These are phyloP conservation scores for Camelina neglecta DNA, from an alignment of 345 rosid species.

Conservation along the genomic window DNA sequence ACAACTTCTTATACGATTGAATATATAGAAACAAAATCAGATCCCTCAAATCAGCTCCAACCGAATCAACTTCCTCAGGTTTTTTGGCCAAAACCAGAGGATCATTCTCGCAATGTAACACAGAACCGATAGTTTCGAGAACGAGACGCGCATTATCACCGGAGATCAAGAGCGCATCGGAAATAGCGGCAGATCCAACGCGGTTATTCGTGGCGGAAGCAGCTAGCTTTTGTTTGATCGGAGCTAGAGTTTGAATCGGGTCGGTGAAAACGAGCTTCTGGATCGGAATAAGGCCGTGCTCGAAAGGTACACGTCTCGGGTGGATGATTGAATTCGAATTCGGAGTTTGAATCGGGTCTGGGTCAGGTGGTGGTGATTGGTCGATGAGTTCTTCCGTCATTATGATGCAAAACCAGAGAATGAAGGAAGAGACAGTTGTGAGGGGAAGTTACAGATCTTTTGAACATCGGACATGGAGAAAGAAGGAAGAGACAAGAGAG, in stretches of 20 bases:
- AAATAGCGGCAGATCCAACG: slow-evolving; percentile 64
- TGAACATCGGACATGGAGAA: background rate
- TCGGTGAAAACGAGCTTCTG: slow-evolving; percentile 79
- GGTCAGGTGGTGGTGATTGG: slow-evolving; percentile 49
- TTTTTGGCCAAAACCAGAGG: slow-evolving; percentile 59
- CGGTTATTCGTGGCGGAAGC: slow-evolving; percentile 51
- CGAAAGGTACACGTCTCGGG: slow-evolving; percentile 93
- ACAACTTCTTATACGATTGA: slow-evolving; percentile 91
- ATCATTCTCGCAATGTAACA: slow-evolving; percentile 77
- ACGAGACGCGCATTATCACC: slow-evolving; percentile 80
- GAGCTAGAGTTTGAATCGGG: slow-evolving; percentile 68
- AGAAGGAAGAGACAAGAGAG: slow-evolving; percentile 4
- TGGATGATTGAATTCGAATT: slow-evolving; percentile 58
- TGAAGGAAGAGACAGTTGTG: slow-evolving; percentile 21
- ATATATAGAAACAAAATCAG: slow-evolving; percentile 83
- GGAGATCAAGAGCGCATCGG: slow-evolving; percentile 88
- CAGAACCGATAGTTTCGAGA: slow-evolving; percentile 82
- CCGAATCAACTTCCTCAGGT: slow-evolving; percentile 58
- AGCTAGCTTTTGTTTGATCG: slow-evolving; percentile 64
- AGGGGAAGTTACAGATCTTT: slow-evolving; percentile 44
- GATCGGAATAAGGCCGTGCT: slow-evolving; percentile 92
- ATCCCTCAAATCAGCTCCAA: slow-evolving; percentile 84
- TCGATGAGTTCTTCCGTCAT: slow-evolving; percentile 57
- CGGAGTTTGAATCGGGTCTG: slow-evolving; percentile 35
- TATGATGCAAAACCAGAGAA: slow-evolving; percentile 31